Base-by-base conservation (phyloP, 805 yeast species). In the Ogataea sp. region DNA sequence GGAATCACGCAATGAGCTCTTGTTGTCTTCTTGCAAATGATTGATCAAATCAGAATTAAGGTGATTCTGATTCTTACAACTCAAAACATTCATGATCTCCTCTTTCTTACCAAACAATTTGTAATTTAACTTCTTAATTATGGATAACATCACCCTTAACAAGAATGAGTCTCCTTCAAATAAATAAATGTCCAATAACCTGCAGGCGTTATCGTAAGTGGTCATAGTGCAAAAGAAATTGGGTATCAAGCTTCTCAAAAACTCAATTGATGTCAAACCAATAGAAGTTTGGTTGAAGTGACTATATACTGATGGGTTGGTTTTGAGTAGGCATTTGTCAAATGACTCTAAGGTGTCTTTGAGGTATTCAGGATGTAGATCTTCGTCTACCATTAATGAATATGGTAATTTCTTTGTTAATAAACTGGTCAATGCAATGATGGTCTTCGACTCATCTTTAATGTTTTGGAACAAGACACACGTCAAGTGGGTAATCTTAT, bases 121-220 rank as follows among this genome's bases (percentile, higher is more conserved):
- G 41, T 67, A 72, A 34, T 70, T 72, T 16, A 74, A 58, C 32
- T 64, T 61, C 20, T 65, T 63, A 32, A 82, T 51, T 13, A 78
- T 52, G 0, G 76, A 83, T n/a, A 81, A 53, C 2, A 72, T 61
- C 10, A 70, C 66, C 17, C 81, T 65, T 32, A 77, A 56, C 36
- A 81, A 51, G 45, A 78, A 65, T 2, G 70, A 57, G 46, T 75
- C 83, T 7, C 80, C 78, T 51, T 80, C 86, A 52, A 79, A 78
- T 10, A 79, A 52, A 52, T 68, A 68, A 5, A 80, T 62, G 52
- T 82, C 89, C 43, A 82, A 49, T 6, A 81, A 46, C 14, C 76
- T 67, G 20, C 68, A 59, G 7, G 72, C 54, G 1, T 69, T 55
- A 26, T 78, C 80, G 35, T 73, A 56, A 11, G 65, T 52, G 33